Conservation (phyloP, 305 asterid genomes). For the Solanum hybrid region DNA sequence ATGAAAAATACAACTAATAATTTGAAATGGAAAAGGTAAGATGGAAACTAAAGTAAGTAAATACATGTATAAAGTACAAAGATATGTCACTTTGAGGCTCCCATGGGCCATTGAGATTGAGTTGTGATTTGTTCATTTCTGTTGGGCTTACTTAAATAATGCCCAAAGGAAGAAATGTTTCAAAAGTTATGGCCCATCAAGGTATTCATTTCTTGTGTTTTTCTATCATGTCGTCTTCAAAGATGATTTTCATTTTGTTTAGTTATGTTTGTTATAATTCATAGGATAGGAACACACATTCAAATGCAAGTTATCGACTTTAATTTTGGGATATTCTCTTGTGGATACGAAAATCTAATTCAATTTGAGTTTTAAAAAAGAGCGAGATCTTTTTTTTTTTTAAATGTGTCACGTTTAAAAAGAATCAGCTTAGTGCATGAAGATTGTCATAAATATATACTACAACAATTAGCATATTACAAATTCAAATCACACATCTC, state of each 20-base stretch:
- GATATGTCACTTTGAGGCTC: not conserved
- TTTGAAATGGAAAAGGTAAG: not conserved
- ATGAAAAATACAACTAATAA: not conserved
- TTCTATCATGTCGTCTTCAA: not conserved
- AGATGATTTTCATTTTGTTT: not conserved
- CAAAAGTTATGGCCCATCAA: not conserved
- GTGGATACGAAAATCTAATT: not conserved
- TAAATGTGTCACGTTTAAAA: not conserved
- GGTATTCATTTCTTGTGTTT: not conserved
- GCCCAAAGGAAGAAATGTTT: not conserved
- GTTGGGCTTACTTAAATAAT: not conserved
- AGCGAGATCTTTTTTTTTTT: too few species aligned
- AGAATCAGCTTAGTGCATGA: not conserved
- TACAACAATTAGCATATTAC: not conserved
- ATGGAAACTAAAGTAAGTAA: not conserved
- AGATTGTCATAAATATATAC: not conserved
- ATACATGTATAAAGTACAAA: not conserved
- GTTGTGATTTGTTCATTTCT: not conserved
- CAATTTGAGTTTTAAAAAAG: not conserved
- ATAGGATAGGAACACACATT: not conserved
- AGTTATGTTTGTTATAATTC: not conserved
- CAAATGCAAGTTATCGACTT: not conserved
- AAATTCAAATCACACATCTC: not conserved
- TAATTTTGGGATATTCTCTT: not conserved
- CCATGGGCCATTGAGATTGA: not conserved